Base-by-base conservation (phyloP, 495 filamentous ascomycete species). In the Penicillium flavigenum region DNA sequence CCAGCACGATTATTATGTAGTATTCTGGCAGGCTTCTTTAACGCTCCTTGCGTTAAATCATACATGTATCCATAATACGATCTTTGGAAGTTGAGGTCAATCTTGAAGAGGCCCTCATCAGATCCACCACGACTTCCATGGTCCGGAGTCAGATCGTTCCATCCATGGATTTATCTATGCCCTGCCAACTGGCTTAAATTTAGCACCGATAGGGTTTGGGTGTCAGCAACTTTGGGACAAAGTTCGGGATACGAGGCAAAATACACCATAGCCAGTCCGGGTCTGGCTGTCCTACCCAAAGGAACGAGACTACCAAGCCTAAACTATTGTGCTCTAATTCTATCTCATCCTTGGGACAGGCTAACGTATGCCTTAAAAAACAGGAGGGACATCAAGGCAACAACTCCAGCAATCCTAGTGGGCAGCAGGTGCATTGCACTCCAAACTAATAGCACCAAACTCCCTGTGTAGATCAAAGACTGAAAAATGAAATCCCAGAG, bases 351-450 rank as follows among this genome's bases (percentile, higher is more conserved):
- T 5, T 24, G 7, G 17, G 6, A 49, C 29, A 31, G 4, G 17
- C 14, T 4, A 31, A 31, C 22, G 4, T 11, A 41, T 6, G 12
- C 2, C 2, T 16, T 5, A 53, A 31, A 16, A 20, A 0, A 29
- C 2, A 44, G 52, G 52, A 22, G 22, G 1, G 22, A 47, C 29
- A 47, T 47, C 22, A 9, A 55, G 6, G 12, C 52, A 55, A 47
- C 43, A 55, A 14, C 11, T 39, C 43, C 43, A 55, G 34, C 43
- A 55, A 44, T 20, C 22, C 1, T 43, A 42, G 0, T 36, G 31
- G 1, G 3, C 6, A 36, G 14, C 20, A 34, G 42, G 29, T 16
- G 29, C 3, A 22, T 7, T 7, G 43, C 52, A 55, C 14, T 16
- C 43, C 1, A 47, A 17, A 14, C 3, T 38, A 5, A 55, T 39